Conservation (phyloP, 1,284 basidiomycete species). For the Pseudomicrostroma phylloplanum region DNA sequence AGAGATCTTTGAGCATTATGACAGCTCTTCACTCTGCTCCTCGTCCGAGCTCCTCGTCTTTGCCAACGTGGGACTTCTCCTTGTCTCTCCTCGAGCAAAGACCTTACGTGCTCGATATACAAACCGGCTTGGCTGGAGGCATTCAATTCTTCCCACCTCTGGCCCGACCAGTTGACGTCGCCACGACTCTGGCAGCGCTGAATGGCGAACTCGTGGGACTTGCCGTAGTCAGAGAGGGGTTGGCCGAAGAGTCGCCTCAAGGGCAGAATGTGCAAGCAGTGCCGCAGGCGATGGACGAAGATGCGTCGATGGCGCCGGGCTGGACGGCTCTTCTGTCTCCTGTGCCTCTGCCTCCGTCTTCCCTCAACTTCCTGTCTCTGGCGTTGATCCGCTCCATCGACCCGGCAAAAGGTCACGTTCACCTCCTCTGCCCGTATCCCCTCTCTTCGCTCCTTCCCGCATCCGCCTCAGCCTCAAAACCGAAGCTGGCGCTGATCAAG, state of each 20-base stretch:
- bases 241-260: too few species aligned
- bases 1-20: conserved; percentile 25
- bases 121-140: conserved; percentile 64
- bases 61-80: conserved; percentile 62
- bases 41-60: conserved; percentile 46
- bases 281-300: background rate
- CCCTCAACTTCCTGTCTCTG: conserved; percentile 22
- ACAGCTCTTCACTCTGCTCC: conserved; percentile 46
- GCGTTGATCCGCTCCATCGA: conserved; percentile 44
- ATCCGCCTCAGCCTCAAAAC: conserved; percentile 57
- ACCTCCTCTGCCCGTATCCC: conserved; percentile 34
- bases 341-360: background rate
- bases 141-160: conserved; percentile 29
- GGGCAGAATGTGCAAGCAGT: background rate
- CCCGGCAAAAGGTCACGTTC: conserved; percentile 17
- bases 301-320: too few species aligned
- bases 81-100: conserved; percentile 59
- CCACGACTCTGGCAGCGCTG: conserved; percentile 58
- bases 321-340: background rate
- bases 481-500: background rate
- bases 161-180: conserved; percentile 24
- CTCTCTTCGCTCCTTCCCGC: conserved; percentile 60
- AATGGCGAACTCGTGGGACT: conserved; percentile 71
- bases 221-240: conserved; percentile 27
- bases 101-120: conserved; percentile 51